Percentiles rank a stretch among this genome's conserved stretches.
phyloP scores from a whole-genome alignment of 257 asterid species.

The Thymus mandschuricus region DNA sequence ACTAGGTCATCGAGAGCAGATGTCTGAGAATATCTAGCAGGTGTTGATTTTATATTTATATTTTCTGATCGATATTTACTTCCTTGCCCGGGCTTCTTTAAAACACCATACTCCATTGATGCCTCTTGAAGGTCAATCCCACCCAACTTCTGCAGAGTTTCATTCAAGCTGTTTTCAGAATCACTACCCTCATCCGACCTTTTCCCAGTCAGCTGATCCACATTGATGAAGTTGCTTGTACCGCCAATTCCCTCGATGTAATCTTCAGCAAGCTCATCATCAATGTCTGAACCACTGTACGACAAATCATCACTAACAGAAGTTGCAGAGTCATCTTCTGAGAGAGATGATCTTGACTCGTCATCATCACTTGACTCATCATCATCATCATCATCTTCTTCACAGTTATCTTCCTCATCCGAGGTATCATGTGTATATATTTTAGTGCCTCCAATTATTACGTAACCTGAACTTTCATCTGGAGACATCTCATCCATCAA shows the following conservation, averaged over 20 bases:
- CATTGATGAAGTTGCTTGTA: constrained; percentile 44
- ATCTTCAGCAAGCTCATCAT: constrained; percentile 89
- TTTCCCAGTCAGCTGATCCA: constrained; percentile 58
- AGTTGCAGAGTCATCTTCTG: constrained; percentile 54
- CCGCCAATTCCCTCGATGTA: constrained; percentile 87
- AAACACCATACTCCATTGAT: constrained; percentile 66
- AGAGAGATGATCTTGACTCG: constrained; percentile 51
- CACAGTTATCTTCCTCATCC: constrained; percentile 71
- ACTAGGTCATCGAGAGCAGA: constrained; percentile 62
- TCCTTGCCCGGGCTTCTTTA: constrained; percentile 45
- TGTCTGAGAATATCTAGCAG: constrained; percentile 38
- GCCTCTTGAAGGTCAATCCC: constrained; percentile 88
- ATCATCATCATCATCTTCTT: constrained; percentile 46
- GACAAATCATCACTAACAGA: constrained; percentile 57
- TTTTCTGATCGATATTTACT: constrained; percentile 43
- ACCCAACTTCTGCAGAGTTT: constrained; percentile 62
- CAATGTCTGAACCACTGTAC: constrained; percentile 72
- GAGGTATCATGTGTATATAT: constrained; percentile 73
- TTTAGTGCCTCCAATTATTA: constrained; percentile 75
- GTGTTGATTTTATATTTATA: constrained; percentile 39
- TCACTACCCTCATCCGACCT: constrained; percentile 43
- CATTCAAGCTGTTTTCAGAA: constrained; percentile 46
- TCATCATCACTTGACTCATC: constrained; percentile 49
- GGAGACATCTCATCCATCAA: constrained; percentile 42
- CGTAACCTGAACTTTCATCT: constrained; percentile 63